Conservation (phyloP, 306 rosid species). For the Lablab purpureus region DNA sequence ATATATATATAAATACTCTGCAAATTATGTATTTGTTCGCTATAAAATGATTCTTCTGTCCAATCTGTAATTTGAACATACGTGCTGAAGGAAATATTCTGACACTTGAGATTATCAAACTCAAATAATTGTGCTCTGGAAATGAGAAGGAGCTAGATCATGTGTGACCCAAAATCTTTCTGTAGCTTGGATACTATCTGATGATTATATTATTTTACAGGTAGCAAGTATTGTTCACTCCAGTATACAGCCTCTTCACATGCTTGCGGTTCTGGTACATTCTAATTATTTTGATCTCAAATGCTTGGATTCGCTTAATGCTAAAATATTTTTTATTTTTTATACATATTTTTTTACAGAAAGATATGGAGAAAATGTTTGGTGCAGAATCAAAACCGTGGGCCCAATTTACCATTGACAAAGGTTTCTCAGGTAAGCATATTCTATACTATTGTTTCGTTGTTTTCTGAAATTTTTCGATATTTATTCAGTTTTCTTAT, state of each 20-base stretch:
- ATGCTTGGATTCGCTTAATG: constrained; percentile 16
- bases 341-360: constrained; percentile 40
- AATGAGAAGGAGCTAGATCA: not conserved
- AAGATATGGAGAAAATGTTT: constrained; percentile 50
- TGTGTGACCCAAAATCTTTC: not conserved
- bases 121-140: not conserved
- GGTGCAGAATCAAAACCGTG: constrained; percentile 46
- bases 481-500: not conserved
- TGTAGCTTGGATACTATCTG: not conserved
- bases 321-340: constrained; percentile 17
- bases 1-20: no score
- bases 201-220: constrained; percentile 47
- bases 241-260: constrained; percentile 56
- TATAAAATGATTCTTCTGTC: constrained; percentile 1
- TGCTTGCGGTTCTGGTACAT: constrained; percentile 54
- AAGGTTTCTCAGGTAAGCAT: constrained; percentile 53
- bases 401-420: constrained; percentile 49
- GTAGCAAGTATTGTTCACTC: constrained; percentile 53
- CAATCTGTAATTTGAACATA: constrained; percentile 18
- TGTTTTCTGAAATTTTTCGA: not conserved
- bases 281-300: constrained; percentile 18
- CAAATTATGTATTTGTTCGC: not conserved
- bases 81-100: not conserved
- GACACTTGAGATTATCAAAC: not conserved
- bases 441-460: not conserved